A percentile compares a stretch with the other conserved stretches of the same genome.
Evolutionary conservation across 1,284 basidiomycete species (phyloP).

Genomic region (Hemileia vastatrix): DNA sequence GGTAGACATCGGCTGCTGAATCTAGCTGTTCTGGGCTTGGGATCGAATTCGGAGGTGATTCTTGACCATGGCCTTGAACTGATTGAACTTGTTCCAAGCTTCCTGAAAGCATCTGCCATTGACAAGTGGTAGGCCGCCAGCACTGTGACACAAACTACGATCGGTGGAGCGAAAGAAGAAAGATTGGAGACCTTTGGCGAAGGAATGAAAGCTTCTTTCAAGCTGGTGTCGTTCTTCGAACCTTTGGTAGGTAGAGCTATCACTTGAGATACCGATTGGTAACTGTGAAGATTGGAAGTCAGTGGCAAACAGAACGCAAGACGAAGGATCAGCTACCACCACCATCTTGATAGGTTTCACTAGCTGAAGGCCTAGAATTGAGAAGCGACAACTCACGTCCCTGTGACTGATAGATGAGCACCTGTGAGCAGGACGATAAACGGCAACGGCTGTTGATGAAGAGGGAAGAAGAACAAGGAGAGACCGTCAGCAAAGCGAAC

Average conservation of each 20-base stretch:
- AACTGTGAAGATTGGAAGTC: not conserved
- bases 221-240: not conserved
- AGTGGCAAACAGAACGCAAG: no score
- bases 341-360: no score
- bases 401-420: not conserved
- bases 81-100: not conserved
- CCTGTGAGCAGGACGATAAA: not conserved
- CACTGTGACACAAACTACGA: not conserved
- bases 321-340: no score
- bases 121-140: not conserved
- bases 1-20: no score
- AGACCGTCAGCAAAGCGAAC: not conserved
- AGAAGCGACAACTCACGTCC: conserved; percentile 1
- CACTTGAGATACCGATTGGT: not conserved
- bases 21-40: no score
- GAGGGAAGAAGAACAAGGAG: not conserved
- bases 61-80: not conserved
- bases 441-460: not conserved
- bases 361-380: no score
- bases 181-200: not conserved
- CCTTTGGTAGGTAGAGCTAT: not conserved
- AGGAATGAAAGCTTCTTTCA: not conserved
- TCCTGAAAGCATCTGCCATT: not conserved
- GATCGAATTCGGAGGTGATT: no score
- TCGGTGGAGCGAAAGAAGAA: not conserved